A percentile compares a stretch with the other conserved stretches of the same genome.
Evolutionary conservation across 345 rosid species (phyloP).

Genomic region (Eucalyptus fibrosa): DNA sequence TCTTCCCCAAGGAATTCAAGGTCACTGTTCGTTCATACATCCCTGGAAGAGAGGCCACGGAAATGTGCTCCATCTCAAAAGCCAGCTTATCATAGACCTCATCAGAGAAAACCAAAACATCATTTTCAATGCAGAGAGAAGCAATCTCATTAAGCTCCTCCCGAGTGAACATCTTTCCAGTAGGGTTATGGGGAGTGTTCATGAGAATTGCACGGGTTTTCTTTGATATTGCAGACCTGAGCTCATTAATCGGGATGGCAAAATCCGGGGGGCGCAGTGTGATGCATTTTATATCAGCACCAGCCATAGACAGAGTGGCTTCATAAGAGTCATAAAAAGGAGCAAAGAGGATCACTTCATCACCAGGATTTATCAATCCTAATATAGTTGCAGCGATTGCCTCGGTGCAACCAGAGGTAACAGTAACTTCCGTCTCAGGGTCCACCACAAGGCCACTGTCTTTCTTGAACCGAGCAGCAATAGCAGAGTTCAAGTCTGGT

Average conservation of each 20-base stretch:
- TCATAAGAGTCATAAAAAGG: slow-evolving; percentile 93
- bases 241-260: slow-evolving; percentile 57
- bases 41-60: slow-evolving; percentile 88
- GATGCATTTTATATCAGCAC: slow-evolving; percentile 69
- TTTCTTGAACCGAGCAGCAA: slow-evolving; percentile 53
- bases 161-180: slow-evolving; percentile 85
- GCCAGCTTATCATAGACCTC: slow-evolving; percentile 93
- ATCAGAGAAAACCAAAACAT: slow-evolving; percentile 72
- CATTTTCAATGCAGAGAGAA: slow-evolving; percentile 74
- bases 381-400: slow-evolving; percentile 85
- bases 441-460: slow-evolving; percentile 73
- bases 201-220: slow-evolving; percentile 76
- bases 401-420: slow-evolving; percentile 94
- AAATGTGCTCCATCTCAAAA: slow-evolving; percentile 87
- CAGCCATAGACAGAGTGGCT: slow-evolving; percentile 97
- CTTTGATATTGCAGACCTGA: slow-evolving; percentile 54
- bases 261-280: slow-evolving; percentile 80
- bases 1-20: slow-evolving; percentile 88
- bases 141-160: slow-evolving; percentile 65
- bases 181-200: slow-evolving; percentile 91
- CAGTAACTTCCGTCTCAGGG: slow-evolving; percentile 83
- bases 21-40: slow-evolving; percentile 90
- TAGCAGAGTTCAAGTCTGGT: slow-evolving; percentile 60
- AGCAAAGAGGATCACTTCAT: slow-evolving; percentile 87
- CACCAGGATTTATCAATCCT: slow-evolving; percentile 87